These are phyloP conservation scores for Fusarium multiceps DNA, from an alignment of 2,329 filamentous ascomycete genomes.

Conservation along the genomic window DNA sequence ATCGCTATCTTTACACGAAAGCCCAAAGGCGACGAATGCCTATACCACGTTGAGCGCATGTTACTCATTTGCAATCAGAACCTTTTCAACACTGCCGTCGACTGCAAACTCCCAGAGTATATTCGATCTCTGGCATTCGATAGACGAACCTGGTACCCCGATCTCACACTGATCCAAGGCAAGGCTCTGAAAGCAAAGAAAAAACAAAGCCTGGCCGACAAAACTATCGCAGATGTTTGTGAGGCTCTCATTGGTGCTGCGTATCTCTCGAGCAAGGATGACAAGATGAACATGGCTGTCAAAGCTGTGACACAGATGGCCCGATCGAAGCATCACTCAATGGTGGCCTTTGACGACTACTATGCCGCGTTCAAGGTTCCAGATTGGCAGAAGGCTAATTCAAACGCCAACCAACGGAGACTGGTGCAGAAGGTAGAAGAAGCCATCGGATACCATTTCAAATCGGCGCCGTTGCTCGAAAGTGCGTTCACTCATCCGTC, in stretches of 20 bases:
- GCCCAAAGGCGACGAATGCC: conserved; percentile 83
- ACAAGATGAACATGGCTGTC: conserved; percentile 67
- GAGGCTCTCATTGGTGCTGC: conserved; percentile 94
- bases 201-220: conserved; percentile 80
- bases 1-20: conserved; percentile 84
- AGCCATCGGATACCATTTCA: conserved; percentile 72
- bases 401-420: conserved; percentile 75
- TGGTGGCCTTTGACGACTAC: conserved; percentile 79
- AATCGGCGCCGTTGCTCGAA: conserved; percentile 77
- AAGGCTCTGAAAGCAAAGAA: conserved; percentile 64
- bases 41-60: conserved; percentile 93
- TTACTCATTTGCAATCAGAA: conserved; percentile 91
- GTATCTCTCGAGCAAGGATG: conserved; percentile 62
- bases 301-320: conserved; percentile 76
- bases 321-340: conserved; percentile 73
- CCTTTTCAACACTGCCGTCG: conserved; percentile 79
- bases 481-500: conserved; percentile 92
- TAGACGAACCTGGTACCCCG: conserved; percentile 88
- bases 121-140: conserved; percentile 87
- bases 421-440: conserved; percentile 72
- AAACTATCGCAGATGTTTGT: conserved; percentile 92
- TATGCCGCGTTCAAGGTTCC: conserved; percentile 75
- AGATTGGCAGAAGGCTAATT: conserved; percentile 71
- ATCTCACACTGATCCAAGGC: conserved; percentile 77
- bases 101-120: conserved; percentile 75